These are phyloP conservation scores for Trichoderma reesei DNA, from an alignment of 495 filamentous ascomycete species.

Conservation along the genomic window DNA sequence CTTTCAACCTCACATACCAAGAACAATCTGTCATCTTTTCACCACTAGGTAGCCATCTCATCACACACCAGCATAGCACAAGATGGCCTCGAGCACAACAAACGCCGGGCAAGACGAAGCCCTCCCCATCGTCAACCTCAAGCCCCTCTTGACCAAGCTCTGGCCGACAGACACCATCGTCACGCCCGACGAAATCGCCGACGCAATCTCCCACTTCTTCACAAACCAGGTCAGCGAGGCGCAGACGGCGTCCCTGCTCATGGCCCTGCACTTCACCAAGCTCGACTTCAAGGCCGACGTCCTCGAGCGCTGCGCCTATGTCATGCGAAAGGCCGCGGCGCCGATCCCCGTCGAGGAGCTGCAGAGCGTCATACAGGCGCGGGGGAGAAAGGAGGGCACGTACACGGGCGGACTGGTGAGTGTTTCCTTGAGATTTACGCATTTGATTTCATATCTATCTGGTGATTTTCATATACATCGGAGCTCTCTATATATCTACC, in stretches of 20 bases:
- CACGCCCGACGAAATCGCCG: constrained; percentile 70
- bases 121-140: constrained; percentile 51
- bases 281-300: constrained; percentile 69
- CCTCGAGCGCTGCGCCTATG: constrained; percentile 61
- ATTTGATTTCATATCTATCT: neutral
- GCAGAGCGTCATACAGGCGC: constrained; percentile 37
- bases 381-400: constrained; percentile 50
- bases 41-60: too few relatives aligned
- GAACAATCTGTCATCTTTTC: too few relatives aligned
- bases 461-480: too few relatives aligned
- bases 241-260: constrained; percentile 76
- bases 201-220: constrained; percentile 81
- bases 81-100: constrained; percentile 15
- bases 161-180: constrained; percentile 52
- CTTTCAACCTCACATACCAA: neutral
- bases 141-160: constrained; percentile 68
- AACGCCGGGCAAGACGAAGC: constrained; percentile 13
- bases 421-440: constrained; percentile 9
- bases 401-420: constrained; percentile 64
- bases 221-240: constrained; percentile 72
- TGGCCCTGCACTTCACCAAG: constrained; percentile 78
- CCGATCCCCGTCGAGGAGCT: constrained; percentile 31
- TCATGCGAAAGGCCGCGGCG: constrained; percentile 53
- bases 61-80: too few relatives aligned
- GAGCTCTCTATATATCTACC: too few relatives aligned